Evolutionary conservation across 192 early-diverging fungal species (phyloP), one percentile per base, ranked within the genome.

Genomic region (Phycomyces blakesleeanus): DNA sequence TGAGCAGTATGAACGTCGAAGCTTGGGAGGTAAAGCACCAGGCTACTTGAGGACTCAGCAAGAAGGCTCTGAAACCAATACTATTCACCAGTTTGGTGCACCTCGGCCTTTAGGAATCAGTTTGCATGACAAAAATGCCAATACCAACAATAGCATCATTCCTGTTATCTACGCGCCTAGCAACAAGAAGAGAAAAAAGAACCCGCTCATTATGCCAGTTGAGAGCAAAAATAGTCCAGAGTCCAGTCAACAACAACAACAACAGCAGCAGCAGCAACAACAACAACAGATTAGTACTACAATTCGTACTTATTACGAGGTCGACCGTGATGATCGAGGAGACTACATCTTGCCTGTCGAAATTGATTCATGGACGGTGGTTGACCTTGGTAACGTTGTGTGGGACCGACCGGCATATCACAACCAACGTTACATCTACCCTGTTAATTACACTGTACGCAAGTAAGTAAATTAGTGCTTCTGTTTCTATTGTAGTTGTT

Each of bases 361-460:
- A 49, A 77, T 92, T 25, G 94, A 91, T 3, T 82, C 88, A n/a
- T 82, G 91, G 37, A 93, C 89, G 4, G 76, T 97, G 16, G 67
- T 85, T 18, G 64, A 60, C 57, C 77, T 93, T 21, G 94, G 94
- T n/a, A 67, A 59, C 5, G 83, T 97, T n/a, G 78, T 92, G 9
- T 82, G 78, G 68, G 90, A 94, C 66, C 79, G 88, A 25, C 80
- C 86, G 38, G 78, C 84, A 1, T 97, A 89, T 68, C 93, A 97
- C 64, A 92, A 82, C 61, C 91, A 94, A 63, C 81, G 93, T 14
- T 95, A 97, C 62, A 94, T 97, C 53, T 97, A 82, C 72, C 94
- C 94, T 1, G 89, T 94, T 6, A 93, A 93, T 37, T 97, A 92
- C 71, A 86, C 78, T 12, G 81, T 87, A 4, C 61, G 65, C 57